Base-by-base conservation (phyloP, 169 alveolate species). In the Plasmodium vinckei region DNA sequence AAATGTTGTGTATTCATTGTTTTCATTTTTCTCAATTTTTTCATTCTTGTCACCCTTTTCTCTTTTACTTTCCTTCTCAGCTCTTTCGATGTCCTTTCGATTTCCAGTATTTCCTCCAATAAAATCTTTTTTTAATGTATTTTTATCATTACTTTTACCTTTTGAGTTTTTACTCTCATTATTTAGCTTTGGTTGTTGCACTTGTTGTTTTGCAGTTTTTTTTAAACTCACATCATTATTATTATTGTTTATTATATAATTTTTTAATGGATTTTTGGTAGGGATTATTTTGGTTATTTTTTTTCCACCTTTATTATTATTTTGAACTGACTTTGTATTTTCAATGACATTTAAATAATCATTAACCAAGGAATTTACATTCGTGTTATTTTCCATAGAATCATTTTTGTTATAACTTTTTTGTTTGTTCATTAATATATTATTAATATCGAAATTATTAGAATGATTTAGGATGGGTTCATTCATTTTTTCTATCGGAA, bases 1-100 rank as follows among this genome's bases (percentile, higher is more conserved):
- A 46, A 77, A 77, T 21, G 88, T 63, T 57, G 47, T 57, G 33
- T 77, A 77, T 46, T 77, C 88, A 57, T 77, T 77, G 57, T 53
- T 15, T 23, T 71, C 84, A 10, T 44, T n/a, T 27, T 53, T 39
- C 17, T 61, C 87, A 21, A 15, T 19, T 44, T 27, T 59, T 27
- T 19, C 46, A 3, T 23, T n/a, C 25, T 33, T 73, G 6, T 73
- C 64, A n/a, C 4, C 33, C 13, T n/a, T 39, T 1, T 72, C 70
- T 25, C 0, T 51, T 19, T 23, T 68, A 9, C 44, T 59, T 19
- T 39, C 23, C 9, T 69, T 69, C 6, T 65, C 56, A 33, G 15
- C 51, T n/a, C 9, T 12, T 67, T 77, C 21, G 25, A n/a, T 46
- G 39, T 44, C n/a, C 13, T 57, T 57, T 56, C 56, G 12, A 13